A percentile compares a stretch with the other conserved stretches of the same genome.
Evolutionary conservation across 768 basidiomycete species (phyloP).

Genomic region (Lenzites betulinus): DNA sequence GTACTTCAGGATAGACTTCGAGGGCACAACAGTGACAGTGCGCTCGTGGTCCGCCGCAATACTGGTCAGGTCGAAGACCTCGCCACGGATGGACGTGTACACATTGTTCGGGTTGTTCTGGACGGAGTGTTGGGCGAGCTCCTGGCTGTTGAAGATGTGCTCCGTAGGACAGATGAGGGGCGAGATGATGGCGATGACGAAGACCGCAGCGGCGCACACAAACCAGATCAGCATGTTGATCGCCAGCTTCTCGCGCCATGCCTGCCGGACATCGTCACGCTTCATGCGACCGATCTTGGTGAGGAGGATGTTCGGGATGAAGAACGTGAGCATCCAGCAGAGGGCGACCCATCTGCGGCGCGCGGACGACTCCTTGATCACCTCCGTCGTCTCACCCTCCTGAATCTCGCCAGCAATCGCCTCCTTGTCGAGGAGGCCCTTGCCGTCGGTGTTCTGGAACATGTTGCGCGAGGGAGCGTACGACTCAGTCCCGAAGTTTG

Average conservation of each 20-base stretch:
- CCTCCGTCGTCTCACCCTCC: slow-evolving; percentile 87
- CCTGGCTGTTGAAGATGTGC: slow-evolving; percentile 81
- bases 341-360: slow-evolving; percentile 86
- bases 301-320: slow-evolving; percentile 77
- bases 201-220: slow-evolving; percentile 82
- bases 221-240: slow-evolving; percentile 97
- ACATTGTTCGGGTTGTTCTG: slow-evolving; percentile 69
- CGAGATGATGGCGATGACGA: slow-evolving; percentile 90
- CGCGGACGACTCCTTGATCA: slow-evolving; percentile 78
- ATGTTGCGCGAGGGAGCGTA: slow-evolving; percentile 95
- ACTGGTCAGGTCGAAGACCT: slow-evolving; percentile 85
- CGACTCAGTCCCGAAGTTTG: slow-evolving; percentile 87
- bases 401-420: slow-evolving; percentile 80
- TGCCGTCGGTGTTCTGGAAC: slow-evolving; percentile 85
- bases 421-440: slow-evolving; percentile 77
- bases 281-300: slow-evolving; percentile 87
- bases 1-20: slow-evolving; percentile 77
- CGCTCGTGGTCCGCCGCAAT: slow-evolving; percentile 69
- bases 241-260: slow-evolving; percentile 96
- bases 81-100: slow-evolving; percentile 84
- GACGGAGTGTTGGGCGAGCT: slow-evolving; percentile 74
- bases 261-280: slow-evolving; percentile 88
- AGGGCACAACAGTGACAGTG: slow-evolving; percentile 70
- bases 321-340: slow-evolving; percentile 90
- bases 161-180: slow-evolving; percentile 92